These are phyloP conservation scores for Phytopythium oedochilum DNA, from an alignment of 352 stramenopile genomes.

Conservation along the genomic window DNA sequence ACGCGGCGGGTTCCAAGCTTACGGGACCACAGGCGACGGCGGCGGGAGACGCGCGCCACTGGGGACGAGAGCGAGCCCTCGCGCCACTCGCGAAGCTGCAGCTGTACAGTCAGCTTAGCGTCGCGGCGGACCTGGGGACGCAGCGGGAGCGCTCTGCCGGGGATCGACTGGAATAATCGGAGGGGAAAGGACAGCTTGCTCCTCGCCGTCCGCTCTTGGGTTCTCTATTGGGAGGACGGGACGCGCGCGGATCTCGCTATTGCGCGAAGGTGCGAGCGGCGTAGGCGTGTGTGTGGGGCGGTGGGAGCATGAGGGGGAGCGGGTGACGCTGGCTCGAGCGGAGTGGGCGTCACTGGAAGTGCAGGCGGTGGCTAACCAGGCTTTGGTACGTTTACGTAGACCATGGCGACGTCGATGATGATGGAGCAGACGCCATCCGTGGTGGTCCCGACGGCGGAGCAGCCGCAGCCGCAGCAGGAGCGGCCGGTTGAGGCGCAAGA, in stretches of 20 bases:
- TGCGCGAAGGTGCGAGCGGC: not conserved
- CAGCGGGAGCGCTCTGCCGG: no score
- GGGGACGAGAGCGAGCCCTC: no score
- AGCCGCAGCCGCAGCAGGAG: not conserved
- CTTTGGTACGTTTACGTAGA: not conserved
- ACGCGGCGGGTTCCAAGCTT: not conserved
- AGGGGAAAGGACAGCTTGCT: not conserved
- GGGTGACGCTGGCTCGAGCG: not conserved
- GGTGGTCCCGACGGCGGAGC: no score
- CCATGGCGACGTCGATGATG: slow-evolving; percentile 4
- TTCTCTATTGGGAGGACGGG: not conserved
- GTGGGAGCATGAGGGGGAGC: not conserved
- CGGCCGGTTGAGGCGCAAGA: not conserved
- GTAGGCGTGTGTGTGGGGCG: not conserved
- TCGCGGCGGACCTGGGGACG: no score
- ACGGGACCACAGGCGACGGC: not conserved
- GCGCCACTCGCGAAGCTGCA: no score
- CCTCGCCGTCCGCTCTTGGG: not conserved
- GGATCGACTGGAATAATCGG: no score
- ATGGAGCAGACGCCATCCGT: not conserved
- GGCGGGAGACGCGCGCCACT: no score
- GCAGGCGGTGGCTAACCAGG: no score
- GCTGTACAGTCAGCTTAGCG: no score
- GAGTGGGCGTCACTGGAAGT: no score
- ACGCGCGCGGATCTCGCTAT: not conserved